Conservation (phyloP, 345 rosid species). For the Citrus inodora region DNA sequence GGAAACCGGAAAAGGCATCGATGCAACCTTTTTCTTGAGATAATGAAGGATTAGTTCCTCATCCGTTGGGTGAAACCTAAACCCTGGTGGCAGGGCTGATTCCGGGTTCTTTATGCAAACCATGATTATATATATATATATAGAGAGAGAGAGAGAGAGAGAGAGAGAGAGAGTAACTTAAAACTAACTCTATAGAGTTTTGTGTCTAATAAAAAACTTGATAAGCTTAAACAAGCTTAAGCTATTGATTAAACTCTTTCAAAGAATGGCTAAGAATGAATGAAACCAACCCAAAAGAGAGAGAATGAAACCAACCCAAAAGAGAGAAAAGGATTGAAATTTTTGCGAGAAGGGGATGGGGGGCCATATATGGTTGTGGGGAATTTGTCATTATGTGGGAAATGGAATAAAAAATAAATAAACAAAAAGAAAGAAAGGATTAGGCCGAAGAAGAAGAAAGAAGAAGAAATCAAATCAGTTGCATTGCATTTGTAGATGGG, state of each 20-base stretch:
- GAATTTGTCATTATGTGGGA: slow-evolving; percentile 48
- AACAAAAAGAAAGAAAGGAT: slow-evolving; percentile 10
- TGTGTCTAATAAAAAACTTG: neutral
- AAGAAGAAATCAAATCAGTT: slow-evolving; percentile 16
- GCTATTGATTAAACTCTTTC: too few species aligned
- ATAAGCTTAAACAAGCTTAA: neutral
- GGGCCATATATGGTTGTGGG: slow-evolving; percentile 56
- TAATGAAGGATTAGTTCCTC: slow-evolving; percentile 96
- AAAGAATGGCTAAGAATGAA: neutral
- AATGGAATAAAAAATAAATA: neutral
- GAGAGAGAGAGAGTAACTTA: too few species aligned
- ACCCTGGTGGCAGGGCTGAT: slow-evolving; percentile 85
- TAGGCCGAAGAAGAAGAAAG: slow-evolving; percentile 26
- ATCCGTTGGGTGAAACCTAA: slow-evolving; percentile 96
- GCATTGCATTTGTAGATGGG: neutral
- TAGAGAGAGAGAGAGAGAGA: too few species aligned
- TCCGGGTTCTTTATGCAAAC: slow-evolving; percentile 63
- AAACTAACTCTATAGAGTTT: neutral
- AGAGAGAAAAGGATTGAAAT: slow-evolving; percentile 49
- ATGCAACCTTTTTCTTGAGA: slow-evolving; percentile 60
- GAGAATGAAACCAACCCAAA: neutral
- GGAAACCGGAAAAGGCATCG: slow-evolving; percentile 64
- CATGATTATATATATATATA: slow-evolving; percentile 14
- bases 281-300: neutral
- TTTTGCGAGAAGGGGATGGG: slow-evolving; percentile 51